Evolutionary conservation across 2,329 filamentous ascomycete genomes (phyloP).

Genomic region (Claviceps sp.): DNA sequence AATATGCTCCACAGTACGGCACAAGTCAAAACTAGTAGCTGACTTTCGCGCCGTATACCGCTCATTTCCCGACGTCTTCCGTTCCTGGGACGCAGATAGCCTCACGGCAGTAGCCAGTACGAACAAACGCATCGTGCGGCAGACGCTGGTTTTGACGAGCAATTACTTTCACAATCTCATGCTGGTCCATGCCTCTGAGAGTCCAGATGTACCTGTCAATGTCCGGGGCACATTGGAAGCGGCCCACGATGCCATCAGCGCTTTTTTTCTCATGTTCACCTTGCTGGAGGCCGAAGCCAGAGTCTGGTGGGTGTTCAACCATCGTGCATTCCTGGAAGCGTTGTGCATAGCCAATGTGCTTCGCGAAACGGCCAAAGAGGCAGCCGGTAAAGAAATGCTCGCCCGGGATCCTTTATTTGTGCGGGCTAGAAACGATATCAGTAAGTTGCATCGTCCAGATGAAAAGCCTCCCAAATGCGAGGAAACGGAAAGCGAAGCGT

Average conservation of each 20-base stretch:
- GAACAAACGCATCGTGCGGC: constrained; percentile 55
- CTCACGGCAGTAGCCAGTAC: constrained; percentile 42
- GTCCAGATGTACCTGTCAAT: constrained; percentile 49
- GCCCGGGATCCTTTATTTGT: constrained; percentile 43
- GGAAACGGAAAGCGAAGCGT: background rate
- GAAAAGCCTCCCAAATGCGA: background rate
- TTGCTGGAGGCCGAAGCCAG: constrained; percentile 58
- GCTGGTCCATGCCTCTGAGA: constrained; percentile 62
- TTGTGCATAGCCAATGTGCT: constrained; percentile 52
- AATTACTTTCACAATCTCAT: constrained; percentile 77
- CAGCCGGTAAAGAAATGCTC: constrained; percentile 31
- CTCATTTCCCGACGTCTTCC: constrained; percentile 59
- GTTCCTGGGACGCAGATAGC: constrained; percentile 50
- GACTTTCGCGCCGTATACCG: constrained; percentile 60
- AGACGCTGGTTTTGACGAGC: constrained; percentile 66
- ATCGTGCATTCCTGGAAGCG: constrained; percentile 66
- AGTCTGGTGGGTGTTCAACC: constrained; percentile 79
- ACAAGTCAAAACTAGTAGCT: constrained; percentile 56
- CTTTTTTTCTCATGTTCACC: constrained; percentile 61
- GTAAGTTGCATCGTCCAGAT: constrained; percentile 25
- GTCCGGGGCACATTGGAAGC: constrained; percentile 59
- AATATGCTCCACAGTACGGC: constrained; percentile 52
- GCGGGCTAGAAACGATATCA: constrained; percentile 46
- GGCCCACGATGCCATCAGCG: constrained; percentile 58
- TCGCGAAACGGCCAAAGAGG: constrained; percentile 34